Base-by-base conservation (phyloP, 805 yeast species). In the Sugiyamaella marilandica region DNA sequence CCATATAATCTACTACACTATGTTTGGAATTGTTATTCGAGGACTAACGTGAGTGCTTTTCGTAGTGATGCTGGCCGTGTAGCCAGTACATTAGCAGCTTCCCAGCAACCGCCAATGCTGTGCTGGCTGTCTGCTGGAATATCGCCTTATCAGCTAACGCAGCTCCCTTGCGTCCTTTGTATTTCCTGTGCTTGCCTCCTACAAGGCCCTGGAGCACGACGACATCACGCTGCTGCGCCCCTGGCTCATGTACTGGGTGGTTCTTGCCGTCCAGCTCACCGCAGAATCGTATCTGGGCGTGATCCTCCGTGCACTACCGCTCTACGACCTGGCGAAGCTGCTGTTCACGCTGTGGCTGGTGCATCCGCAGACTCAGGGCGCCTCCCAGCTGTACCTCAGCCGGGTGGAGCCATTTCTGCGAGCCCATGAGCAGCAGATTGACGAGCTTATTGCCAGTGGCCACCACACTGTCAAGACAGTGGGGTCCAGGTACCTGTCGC, bases 211-310 rank as follows among this genome's bases (percentile, higher is more conserved):
- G 51, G 75, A 77, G 50, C 59, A 68, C 45, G 71, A 74, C 59
- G 74, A 73, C 53, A 52, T 61, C 37, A 53, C 68, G 1, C 62
- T 65, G n/a, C 57, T 72, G 7, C 67, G 69, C 44, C 73, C 77
- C 10, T 77, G 83, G 79, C 67, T 78, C 34, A 69, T 74, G 53
- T 83, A 85, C 67, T 88, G 96, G 95, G 72, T 84, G 10, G 81
- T 85, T 1, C 67, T 76, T 50, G 76, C 83, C 3, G 57, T 72
- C 7, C 65, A 74, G 41, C 59, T 72, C 8, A 66, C 70, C 1
- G 58, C 69, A 10, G 78, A 76, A 53, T 71, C 76, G 43, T 63
- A 70, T 32, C 58, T 79, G 16, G 67, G 76, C 9, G 70, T 79
- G 18, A 49, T 86, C n/a, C 62, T 74, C 39, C 62, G 68, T 32